Percentiles rank a stretch among this genome's conserved stretches.
phyloP scores from a whole-genome alignment of 331 rosid species.

The Ulmus americana region DNA sequence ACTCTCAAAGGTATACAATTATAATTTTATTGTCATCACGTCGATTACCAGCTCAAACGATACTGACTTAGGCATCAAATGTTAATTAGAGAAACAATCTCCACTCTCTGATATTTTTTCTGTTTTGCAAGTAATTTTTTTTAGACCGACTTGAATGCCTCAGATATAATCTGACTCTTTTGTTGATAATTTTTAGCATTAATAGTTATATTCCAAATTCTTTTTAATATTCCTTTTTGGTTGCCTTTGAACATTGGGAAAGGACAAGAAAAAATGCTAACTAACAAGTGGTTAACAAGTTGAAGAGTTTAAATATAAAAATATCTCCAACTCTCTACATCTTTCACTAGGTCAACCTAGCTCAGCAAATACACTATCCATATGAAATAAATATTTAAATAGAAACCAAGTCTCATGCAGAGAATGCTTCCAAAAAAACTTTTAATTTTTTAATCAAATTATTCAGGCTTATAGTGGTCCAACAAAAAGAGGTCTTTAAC shows the following conservation, averaged over 20 bases:
- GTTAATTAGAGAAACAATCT: too few relatives aligned
- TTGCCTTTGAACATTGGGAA: neutral
- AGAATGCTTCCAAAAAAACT: neutral
- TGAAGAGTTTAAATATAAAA: neutral
- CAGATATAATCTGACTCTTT: too few relatives aligned
- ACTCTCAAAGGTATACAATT: too few relatives aligned
- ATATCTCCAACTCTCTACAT: conserved; percentile 1
- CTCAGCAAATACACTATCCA: conserved; percentile 7
- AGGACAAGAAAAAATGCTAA: neutral
- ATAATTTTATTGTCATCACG: too few relatives aligned
- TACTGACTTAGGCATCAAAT: too few relatives aligned
- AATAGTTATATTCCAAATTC: neutral
- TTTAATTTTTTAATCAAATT: neutral
- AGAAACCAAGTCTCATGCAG: neutral
- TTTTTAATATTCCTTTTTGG: conserved; percentile 1
- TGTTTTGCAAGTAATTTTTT: too few relatives aligned
- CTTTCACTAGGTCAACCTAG: neutral
- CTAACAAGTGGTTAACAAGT: conserved; percentile 11
- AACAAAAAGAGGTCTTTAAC: too few relatives aligned
- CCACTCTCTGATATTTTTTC: too few relatives aligned
- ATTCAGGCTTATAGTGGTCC: neutral
- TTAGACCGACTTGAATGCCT: too few relatives aligned
- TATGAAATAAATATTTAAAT: neutral
- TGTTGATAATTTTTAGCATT: neutral
- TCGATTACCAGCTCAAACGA: too few relatives aligned